A percentile compares a stretch with the other conserved stretches of the same genome.
Conservation (phyloP, 768 basidiomycete species). For the Collybiopsis confluens region DNA sequence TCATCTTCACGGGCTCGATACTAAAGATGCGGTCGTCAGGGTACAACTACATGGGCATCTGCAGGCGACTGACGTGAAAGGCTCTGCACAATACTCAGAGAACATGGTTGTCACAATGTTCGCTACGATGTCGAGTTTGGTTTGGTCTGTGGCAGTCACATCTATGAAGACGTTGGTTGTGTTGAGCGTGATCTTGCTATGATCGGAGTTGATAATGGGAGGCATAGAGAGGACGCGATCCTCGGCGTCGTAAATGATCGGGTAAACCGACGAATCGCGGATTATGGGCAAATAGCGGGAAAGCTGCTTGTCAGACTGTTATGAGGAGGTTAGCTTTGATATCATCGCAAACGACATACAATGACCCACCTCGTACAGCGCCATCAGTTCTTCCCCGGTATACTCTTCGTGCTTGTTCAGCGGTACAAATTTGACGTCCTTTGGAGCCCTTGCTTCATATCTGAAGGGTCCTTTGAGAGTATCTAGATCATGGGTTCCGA, state of each 20-base stretch:
- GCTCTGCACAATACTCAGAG: conserved; percentile 89
- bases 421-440: conserved; percentile 88
- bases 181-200: conserved; percentile 93
- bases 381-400: conserved; percentile 90
- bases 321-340: neutral
- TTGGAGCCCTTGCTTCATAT: conserved; percentile 77
- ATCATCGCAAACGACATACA: neutral
- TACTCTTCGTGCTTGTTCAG: conserved; percentile 75
- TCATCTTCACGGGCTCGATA: conserved; percentile 88
- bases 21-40: conserved; percentile 33
- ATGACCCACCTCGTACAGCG: conserved; percentile 76
- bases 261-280: conserved; percentile 92
- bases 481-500: conserved; percentile 97
- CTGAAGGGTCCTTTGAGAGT: conserved; percentile 84
- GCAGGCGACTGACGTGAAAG: conserved; percentile 73
- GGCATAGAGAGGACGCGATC: conserved; percentile 94
- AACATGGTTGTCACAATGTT: conserved; percentile 98
- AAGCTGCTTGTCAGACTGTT: conserved; percentile 88
- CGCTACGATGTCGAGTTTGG: conserved; percentile 92
- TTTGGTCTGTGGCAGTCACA: conserved; percentile 93
- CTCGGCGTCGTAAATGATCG: conserved; percentile 91
- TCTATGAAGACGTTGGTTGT: conserved; percentile 96
- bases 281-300: conserved; percentile 88
- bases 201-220: conserved; percentile 96
- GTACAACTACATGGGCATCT: neutral